A percentile compares a stretch with the other conserved stretches of the same genome.
Conservation (phyloP, 2,329 filamentous ascomycete genomes). For the Calonectria pseudoturangicola region DNA sequence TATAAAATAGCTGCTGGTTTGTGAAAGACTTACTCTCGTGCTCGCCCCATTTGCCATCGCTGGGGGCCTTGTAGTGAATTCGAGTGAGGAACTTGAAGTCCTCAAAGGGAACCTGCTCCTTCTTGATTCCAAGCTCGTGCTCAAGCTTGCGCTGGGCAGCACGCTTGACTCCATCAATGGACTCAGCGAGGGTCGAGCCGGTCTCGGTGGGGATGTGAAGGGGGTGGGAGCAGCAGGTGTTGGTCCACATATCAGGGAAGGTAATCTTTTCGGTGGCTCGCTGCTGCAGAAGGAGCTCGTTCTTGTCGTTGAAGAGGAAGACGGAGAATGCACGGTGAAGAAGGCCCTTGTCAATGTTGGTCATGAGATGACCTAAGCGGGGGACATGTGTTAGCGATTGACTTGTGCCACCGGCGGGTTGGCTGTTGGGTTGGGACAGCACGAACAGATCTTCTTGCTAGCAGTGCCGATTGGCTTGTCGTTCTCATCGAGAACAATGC, state of each 20-base stretch:
- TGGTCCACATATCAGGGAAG: slow-evolving; percentile 99
- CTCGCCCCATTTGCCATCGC: slow-evolving; percentile 98
- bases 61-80: slow-evolving; percentile 98
- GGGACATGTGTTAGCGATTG: slow-evolving; percentile 42
- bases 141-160: slow-evolving; percentile 95
- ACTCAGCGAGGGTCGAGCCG: slow-evolving; percentile 85
- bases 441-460: slow-evolving; percentile 97
- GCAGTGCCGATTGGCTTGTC: slow-evolving; percentile 95
- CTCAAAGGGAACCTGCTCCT: slow-evolving; percentile 90
- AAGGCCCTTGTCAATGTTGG: slow-evolving; percentile 96
- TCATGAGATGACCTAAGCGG: slow-evolving; percentile 91
- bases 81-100: slow-evolving; percentile 95
- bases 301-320: slow-evolving; percentile 96
- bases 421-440: neutral
- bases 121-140: slow-evolving; percentile 95
- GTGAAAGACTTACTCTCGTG: slow-evolving; percentile 86
- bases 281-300: slow-evolving; percentile 95
- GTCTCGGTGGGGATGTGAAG: slow-evolving; percentile 94
- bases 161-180: slow-evolving; percentile 89
- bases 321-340: slow-evolving; percentile 98
- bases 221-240: slow-evolving; percentile 99
- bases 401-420: neutral
- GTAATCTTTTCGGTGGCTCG: slow-evolving; percentile 98
- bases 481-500: slow-evolving; percentile 95
- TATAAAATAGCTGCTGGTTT: neutral